Base-by-base conservation (phyloP, 176 grass and related monocot species). In the Zoysia pacifica region DNA sequence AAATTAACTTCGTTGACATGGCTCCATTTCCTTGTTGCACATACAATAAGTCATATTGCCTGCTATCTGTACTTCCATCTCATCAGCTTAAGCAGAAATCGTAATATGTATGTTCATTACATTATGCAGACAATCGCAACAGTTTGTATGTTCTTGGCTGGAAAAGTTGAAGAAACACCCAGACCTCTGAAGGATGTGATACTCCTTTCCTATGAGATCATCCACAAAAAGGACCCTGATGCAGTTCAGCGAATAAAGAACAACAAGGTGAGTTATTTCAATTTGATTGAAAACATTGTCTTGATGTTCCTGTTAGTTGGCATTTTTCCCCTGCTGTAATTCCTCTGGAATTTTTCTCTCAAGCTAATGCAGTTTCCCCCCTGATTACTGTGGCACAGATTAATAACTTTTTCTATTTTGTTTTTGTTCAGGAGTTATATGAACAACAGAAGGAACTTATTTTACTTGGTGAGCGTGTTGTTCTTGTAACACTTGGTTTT, bases 81-180 rank as follows among this genome's bases (percentile, higher is more conserved):
- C 15, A 35, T 84, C 1, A 38, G 62, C 7, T 70, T 46, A 69
- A 43, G 83, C 45, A 39, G 5, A 63, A 50, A 6, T 36, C 41
- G n/a, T 79, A 67, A 79, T 46, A 45, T 74, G 19, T 42, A 48
- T 62, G 2, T n/a, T 84, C 7, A 71, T 65, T 89, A 71, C 42
- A 66, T 56, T 7, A 49, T 88, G 77, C 87, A 94, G 91, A 97
- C 89, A 60, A 83, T 94, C 73, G 94, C 94, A 56, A 97, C 94
- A 43, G 91, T 97, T 81, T 97, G 94, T 79, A 97, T 97, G 94
- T 97, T 97, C 82, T 83, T 97, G 81, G 94, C 91, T 42, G 94
- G 94, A 50, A 97, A 97, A 87, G 94, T 97, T 75, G 94, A 97
- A 90, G 94, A 97, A 88, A 94, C 94, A 35, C 85, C 91, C 39